Base-by-base conservation (phyloP, 768 basidiomycete genomes). In the Crepidotus variabilis region DNA sequence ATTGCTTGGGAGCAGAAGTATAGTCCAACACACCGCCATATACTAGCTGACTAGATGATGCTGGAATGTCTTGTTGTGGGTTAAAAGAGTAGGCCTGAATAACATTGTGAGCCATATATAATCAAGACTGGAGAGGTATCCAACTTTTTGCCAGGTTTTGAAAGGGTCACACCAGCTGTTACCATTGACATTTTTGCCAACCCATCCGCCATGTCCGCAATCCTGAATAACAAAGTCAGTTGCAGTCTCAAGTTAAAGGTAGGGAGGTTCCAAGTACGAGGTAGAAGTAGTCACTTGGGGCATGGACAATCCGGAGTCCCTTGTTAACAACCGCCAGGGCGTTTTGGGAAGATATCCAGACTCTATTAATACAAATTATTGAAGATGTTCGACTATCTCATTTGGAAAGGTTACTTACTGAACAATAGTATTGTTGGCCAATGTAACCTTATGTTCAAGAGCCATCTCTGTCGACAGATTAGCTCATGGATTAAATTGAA, bases 131-230 rank as follows among this genome's bases (percentile, higher is more conserved):
- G 28, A 28, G 8, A 3, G 8, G 4, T 8, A 28, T 28, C 63
- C 56, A 54, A 87, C 86, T 71, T 83, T 79, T 64, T 87, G 83
- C 90, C 90, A 92, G 6, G 84, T 84, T 69, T 90, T 90, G 82
- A 86, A 90, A 0, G 87, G 86, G 62, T 86, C 86, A 63, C 86
- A 89, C 86, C 88, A 90, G 62, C 82, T 84, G 57, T 82, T 83
- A 4, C 82, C 78, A n/a, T 59, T 57, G 1, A 78, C 72, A 60
- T 68, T 62, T 32, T 43, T 43, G 14, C 86, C 87, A 9, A 89
- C 70, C 86, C 88, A 92, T 24, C 77, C 84, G 7, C 89, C 90
- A 1, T 69, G 82, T 34, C 90, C 90, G 60, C 87, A 90, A 62
- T 91, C 89, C 77, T 79, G 10, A 13, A 20, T 28, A 21, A 51